Percentiles rank a stretch among this genome's conserved stretches.
phyloP scores from a whole-genome alignment of 2,329 filamentous ascomycete genomes.

The Paraphaeosphaeria minitans region DNA sequence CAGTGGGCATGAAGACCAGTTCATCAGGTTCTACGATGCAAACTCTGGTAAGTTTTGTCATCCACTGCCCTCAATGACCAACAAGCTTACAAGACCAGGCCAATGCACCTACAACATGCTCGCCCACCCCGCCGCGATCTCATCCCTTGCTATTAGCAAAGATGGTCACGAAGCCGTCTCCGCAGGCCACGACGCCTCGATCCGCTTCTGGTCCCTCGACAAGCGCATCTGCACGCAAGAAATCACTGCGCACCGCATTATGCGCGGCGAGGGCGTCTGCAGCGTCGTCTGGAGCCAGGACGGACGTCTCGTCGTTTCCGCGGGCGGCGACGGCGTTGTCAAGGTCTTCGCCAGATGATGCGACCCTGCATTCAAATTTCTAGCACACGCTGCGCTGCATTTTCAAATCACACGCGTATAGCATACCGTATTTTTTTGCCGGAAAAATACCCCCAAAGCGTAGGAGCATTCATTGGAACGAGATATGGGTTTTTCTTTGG shows the following conservation, averaged over 20 bases:
- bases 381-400: slow-evolving; percentile 2
- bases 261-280: slow-evolving; percentile 96
- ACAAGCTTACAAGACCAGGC: slow-evolving; percentile 59
- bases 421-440: slow-evolving; percentile 10
- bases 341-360: slow-evolving; percentile 72
- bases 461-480: slow-evolving; percentile 13
- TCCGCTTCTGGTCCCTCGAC: slow-evolving; percentile 96
- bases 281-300: slow-evolving; percentile 95
- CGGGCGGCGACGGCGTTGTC: slow-evolving; percentile 91
- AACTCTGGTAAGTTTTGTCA: slow-evolving; percentile 80
- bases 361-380: slow-evolving; percentile 13
- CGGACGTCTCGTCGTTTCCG: slow-evolving; percentile 91
- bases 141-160: slow-evolving; percentile 86
- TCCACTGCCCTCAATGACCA: not conserved
- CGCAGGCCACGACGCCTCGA: slow-evolving; percentile 90
- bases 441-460: slow-evolving; percentile 15
- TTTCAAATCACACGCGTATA: not conserved
- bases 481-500: not conserved
- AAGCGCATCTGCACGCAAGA: slow-evolving; percentile 95
- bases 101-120: slow-evolving; percentile 99
- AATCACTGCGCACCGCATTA: slow-evolving; percentile 88
- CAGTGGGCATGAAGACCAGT: slow-evolving; percentile 94
- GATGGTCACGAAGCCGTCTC: slow-evolving; percentile 94
- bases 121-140: slow-evolving; percentile 91
- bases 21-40: slow-evolving; percentile 96